Evolutionary conservation across 805 yeast species (phyloP), one percentile per base, ranked within the genome.

Genomic region (Candida wancherniae): DNA sequence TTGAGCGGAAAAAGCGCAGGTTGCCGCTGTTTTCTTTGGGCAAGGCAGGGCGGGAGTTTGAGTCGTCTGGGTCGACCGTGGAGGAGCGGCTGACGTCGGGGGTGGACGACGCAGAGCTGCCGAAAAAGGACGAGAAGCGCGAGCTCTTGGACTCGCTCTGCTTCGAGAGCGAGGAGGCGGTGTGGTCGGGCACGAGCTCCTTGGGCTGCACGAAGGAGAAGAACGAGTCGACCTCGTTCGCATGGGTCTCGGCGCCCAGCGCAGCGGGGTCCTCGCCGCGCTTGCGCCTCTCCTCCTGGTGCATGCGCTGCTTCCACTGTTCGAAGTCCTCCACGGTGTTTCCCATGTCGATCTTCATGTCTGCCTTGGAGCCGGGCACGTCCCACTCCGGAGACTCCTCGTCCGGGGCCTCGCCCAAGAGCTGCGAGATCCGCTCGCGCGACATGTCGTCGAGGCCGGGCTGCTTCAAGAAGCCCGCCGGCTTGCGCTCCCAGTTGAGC

Each of bases 261-360:
- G 28, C 33, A 7, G 24, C 30, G 9, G 40, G 39, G 8, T 38
- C 40, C 15, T 67, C 73, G 4, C 74, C 75, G 28, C 67, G 63
- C 42, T 65, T 60, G 37, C 58, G 63, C 20, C 63, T 63, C 22
- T 74, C 75, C 45, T 73, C 73, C 28, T 63, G 52, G 38, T 63
- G 64, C 79, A 73, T 70, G 38, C 61, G 63, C 28, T 67, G 52
- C 50, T 73, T 73, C 81, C 81, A 75, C 38, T 60, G 64, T 47
- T 75, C 82, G 44, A 75, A 75, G 39, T 75, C 81, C 32, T 70
- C 69, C 3, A 71, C 71, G 0, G 79, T 67, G 32, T 64, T 70
- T 13, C 80, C 80, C 57, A 53, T 67, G 47, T 47, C 61, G 51
- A 39, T 34, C 8, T 20, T 31, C 32, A 36, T 27, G n/a, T 39